Evolutionary conservation across 2,329 filamentous ascomycete genomes (phyloP), one percentile per base, ranked within the genome.

Genomic region (Diaporthe citri): DNA sequence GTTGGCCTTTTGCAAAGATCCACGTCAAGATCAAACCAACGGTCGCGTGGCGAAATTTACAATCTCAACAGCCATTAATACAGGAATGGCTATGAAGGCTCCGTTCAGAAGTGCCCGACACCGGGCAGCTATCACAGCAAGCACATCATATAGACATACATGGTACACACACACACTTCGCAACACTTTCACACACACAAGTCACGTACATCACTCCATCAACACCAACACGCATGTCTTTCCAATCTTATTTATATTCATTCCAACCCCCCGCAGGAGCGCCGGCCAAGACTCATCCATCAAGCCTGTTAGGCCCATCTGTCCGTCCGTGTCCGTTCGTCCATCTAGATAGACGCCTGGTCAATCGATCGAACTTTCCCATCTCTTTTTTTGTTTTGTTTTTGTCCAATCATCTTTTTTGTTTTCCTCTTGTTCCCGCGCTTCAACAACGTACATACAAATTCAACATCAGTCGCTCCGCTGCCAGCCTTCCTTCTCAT

Each of bases 241-340:
- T 62, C 57, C 57, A 62, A 62, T 62, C 57, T 62, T 62, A 17
- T 43, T 62, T 43, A 43, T 62, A 62, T 62, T 43, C 57, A 62
- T 43, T 20, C 52, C n/a, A 55, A 48, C 43, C 43, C 3, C 39
- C 57, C 57, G n/a, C 12, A 62, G n/a, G 57, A 43, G 57, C 57
- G n/a, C 57, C 57, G 15, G 57, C n/a, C 13, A 15, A 12, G n/a
- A 20, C n/a, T 17, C 57, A 62, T 31, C 39, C 36, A 25, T 25
- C 56, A 43, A 28, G 31, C 31, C 31, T 36, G 8, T 34, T 10
- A 39, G 36, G 36, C 36, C 36, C 36, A 39, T 39, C 36, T 13
- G 36, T 39, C 36, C 36, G 36, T 39, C 12, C 36, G 36, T 12
- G 36, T 39, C 36, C 36, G 36, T 8, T 39, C 20, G 13, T 25